Evolutionary conservation across 257 asterid genomes (phyloP), one percentile per base, ranked within the genome.

Genomic region (Coffea eugenioides): DNA sequence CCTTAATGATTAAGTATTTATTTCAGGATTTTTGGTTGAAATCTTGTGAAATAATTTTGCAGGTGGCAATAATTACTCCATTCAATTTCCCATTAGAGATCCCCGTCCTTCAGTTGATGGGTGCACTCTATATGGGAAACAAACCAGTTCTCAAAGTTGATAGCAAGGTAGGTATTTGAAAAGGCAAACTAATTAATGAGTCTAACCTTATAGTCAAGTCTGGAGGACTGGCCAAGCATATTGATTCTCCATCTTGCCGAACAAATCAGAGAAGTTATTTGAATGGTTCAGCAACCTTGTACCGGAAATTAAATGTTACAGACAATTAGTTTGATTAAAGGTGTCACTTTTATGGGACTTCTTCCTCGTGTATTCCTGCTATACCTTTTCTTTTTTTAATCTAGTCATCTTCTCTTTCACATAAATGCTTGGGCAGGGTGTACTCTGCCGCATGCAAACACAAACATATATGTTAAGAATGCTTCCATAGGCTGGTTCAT

Each of bases 91-190:
- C 99, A 3, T 83, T 96, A 69, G 99, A 96, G 90, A 96, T 96
- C 87, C 99, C 99, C 6, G 77, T 94, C 84, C 98, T 96, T 78
- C 99, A 96, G 88, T 74, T 96, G 88, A 96, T 96, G 99, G 98
- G 98, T 71, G 98, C 99, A 0, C 95, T 96, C 46, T 96, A 96
- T 72, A 94, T 96, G 99, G 99, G 99, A 79, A 96, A 96, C 88
- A 96, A 96, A 85, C 98, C 98, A 6, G 88, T 96, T 76, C 97
- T 92, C 62, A 96, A 96, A 86, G 97, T 92, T 61, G 99, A 94
- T 80, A 96, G 99, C 90, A 96, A 96, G 94, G 99, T 91, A 80
- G 75, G 83, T 34, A 69, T 23, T 61, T 61, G n/a, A 31, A 61
- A 18, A 10, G 67, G 13, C 64, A 18, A 57, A 18, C 25, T 21